These are phyloP conservation scores for Crucibulum laeve DNA, from an alignment of 768 basidiomycete genomes.

Conservation along the genomic window DNA sequence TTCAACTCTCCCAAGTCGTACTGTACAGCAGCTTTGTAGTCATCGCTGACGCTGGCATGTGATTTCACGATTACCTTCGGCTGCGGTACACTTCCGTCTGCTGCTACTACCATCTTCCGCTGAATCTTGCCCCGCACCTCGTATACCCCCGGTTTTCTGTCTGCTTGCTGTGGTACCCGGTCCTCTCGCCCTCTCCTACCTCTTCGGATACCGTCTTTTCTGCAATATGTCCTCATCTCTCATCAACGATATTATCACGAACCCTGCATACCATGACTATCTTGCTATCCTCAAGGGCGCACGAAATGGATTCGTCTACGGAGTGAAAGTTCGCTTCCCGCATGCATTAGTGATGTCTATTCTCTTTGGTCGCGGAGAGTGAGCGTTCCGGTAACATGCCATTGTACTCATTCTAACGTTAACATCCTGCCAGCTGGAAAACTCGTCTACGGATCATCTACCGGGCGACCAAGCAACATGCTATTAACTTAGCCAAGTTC, in stretches of 20 bases:
- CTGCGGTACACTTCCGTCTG: no score
- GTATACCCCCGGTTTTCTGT: no score
- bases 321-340: constrained; percentile 88
- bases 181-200: neutral
- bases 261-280: constrained; percentile 85
- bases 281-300: constrained; percentile 94
- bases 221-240: constrained; percentile 15
- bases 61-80: no score
- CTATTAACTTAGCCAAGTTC: constrained; percentile 89
- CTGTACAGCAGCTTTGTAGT: no score
- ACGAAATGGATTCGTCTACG: constrained; percentile 86
- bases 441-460: constrained; percentile 66
- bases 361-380: constrained; percentile 91
- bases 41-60: neutral
- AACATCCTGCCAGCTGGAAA: constrained; percentile 52
- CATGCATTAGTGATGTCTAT: constrained; percentile 97
- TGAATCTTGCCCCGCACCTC: neutral
- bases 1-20: no score
- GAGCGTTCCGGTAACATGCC: constrained; percentile 26
- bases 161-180: neutral
- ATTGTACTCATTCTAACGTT: constrained; percentile 4
- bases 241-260: constrained; percentile 44
- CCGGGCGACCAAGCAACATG: constrained; percentile 86
- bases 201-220: neutral
- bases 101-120: neutral